These are phyloP conservation scores for Penicillium freii DNA, from an alignment of 2,329 filamentous ascomycete species.

Conservation along the genomic window DNA sequence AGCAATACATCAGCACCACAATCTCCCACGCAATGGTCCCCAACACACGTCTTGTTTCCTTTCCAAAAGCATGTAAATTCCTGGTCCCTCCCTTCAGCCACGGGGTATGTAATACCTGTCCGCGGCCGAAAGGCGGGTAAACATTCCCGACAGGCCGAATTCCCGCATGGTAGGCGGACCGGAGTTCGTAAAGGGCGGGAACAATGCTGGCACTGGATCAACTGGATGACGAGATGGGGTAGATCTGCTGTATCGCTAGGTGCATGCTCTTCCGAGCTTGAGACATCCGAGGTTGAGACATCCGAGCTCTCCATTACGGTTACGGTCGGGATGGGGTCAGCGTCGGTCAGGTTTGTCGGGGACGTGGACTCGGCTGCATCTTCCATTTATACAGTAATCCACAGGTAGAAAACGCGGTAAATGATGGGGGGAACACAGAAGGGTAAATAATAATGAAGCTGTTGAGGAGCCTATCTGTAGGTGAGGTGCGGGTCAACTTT, in stretches of 20 bases:
- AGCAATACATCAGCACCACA: conserved; percentile 75
- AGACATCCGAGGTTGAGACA: conserved; percentile 9
- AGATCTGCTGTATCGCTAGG: conserved; percentile 53
- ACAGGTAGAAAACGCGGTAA: not conserved
- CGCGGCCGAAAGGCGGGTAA: conserved; percentile 66
- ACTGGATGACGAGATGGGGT: conserved; percentile 64
- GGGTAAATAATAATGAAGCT: not conserved
- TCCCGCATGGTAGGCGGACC: conserved; percentile 77
- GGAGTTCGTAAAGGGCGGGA: conserved; percentile 66
- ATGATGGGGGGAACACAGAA: not conserved
- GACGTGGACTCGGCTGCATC: conserved; percentile 5
- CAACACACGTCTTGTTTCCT: conserved; percentile 52
- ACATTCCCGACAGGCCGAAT: conserved; percentile 72
- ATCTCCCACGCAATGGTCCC: conserved; percentile 73
- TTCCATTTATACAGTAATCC: conserved; percentile 13
- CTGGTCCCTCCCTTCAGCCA: conserved; percentile 61
- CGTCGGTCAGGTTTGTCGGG: not conserved
- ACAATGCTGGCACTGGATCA: conserved; percentile 76
- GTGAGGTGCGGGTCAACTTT: conserved; percentile 21
- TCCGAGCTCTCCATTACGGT: conserved; percentile 12
- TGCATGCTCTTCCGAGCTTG: conserved; percentile 29
- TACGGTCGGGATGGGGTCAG: conserved; percentile 8
- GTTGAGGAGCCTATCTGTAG: conserved; percentile 15
- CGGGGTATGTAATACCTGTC: conserved; percentile 74
- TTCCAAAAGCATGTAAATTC: conserved; percentile 70